phyloP scores from a whole-genome alignment of 495 filamentous ascomycete species.

The Astrothelium macrocarpum region DNA sequence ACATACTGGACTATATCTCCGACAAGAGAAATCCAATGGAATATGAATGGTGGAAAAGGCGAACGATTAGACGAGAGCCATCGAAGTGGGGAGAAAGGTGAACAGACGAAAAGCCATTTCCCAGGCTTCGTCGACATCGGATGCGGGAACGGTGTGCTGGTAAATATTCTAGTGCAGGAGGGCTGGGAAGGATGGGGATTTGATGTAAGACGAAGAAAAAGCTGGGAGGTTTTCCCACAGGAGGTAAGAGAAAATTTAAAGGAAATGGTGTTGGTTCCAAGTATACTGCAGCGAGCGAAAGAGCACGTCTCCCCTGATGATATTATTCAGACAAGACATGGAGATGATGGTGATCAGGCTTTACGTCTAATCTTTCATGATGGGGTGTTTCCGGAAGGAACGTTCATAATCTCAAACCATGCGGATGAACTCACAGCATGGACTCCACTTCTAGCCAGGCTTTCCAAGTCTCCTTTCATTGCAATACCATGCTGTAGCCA shows the following conservation, averaged over 20 bases:
- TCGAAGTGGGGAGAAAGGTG: slow-evolving; percentile 12
- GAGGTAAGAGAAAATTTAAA: slow-evolving; percentile 47
- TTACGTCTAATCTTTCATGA: slow-evolving; percentile 41
- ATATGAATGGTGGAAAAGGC: neutral
- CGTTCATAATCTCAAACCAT: slow-evolving; percentile 94
- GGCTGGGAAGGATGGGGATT: slow-evolving; percentile 85
- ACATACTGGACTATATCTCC: slow-evolving; percentile 50
- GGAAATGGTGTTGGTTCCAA: slow-evolving; percentile 67
- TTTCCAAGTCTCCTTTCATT: slow-evolving; percentile 70
- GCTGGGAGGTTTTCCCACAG: slow-evolving; percentile 64
- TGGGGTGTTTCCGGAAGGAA: slow-evolving; percentile 61
- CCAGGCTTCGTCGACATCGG: slow-evolving; percentile 93
- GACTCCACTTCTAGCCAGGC: slow-evolving; percentile 79
- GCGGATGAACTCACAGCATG: slow-evolving; percentile 92
- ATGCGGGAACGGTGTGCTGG: slow-evolving; percentile 90
- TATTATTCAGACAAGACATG: neutral
- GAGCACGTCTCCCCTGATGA: neutral
- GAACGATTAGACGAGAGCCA: slow-evolving; percentile 10
- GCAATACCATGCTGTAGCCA: slow-evolving; percentile 94
- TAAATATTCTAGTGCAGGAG: slow-evolving; percentile 71
- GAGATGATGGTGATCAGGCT: slow-evolving; percentile 25
- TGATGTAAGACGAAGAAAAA: slow-evolving; percentile 73
- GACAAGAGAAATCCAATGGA: neutral
- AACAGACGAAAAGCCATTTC: slow-evolving; percentile 37
- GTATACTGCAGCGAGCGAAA: slow-evolving; percentile 32